Conservation (phyloP, 2,329 filamentous ascomycete genomes). For the Zymoseptoria ardabiliae region DNA sequence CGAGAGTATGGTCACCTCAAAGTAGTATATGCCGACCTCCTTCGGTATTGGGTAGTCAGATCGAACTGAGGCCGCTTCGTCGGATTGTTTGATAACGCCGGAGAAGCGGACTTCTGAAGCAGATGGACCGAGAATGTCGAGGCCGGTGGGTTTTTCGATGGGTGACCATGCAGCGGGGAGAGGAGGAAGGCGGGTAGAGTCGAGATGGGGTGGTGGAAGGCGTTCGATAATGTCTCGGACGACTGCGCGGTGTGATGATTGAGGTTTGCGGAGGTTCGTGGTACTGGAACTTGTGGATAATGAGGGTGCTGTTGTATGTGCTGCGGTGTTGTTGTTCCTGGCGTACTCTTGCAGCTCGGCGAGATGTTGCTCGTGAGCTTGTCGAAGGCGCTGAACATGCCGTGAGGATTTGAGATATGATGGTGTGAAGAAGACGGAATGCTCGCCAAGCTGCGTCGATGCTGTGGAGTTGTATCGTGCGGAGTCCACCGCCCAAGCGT, state of each 20-base stretch:
- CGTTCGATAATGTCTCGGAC: conserved; percentile 78
- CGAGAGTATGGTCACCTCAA: conserved; percentile 62
- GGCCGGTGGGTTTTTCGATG: conserved; percentile 61
- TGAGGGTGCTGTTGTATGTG: conserved; percentile 22
- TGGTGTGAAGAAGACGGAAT: conserved; percentile 62
- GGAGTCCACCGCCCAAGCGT: conserved; percentile 11
- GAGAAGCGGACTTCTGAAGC: conserved; percentile 63
- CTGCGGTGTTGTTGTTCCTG: conserved; percentile 5
- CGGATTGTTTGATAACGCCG: conserved; percentile 50
- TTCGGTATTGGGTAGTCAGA: conserved; percentile 80
- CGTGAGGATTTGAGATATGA: conserved; percentile 74
- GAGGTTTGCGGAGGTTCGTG: conserved; percentile 52
- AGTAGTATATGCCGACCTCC: conserved; percentile 93
- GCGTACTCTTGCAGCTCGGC: conserved; percentile 21
- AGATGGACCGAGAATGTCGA: conserved; percentile 64
- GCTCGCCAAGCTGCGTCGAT: conserved; percentile 19
- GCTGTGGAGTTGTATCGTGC: conserved; percentile 14
- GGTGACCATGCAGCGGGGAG: conserved; percentile 79
- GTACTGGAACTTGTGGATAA: conserved; percentile 52
- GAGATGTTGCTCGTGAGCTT: conserved; percentile 47
- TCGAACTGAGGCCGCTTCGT: conserved; percentile 75
- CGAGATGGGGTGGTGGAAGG: conserved; percentile 35
- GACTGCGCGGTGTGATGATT: background rate
- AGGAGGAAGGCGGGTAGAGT: conserved; percentile 32
- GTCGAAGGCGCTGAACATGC: conserved; percentile 67